Evolutionary conservation across 306 rosid species (phyloP), one percentile per base, ranked within the genome.

Genomic region (Vigna angularis): DNA sequence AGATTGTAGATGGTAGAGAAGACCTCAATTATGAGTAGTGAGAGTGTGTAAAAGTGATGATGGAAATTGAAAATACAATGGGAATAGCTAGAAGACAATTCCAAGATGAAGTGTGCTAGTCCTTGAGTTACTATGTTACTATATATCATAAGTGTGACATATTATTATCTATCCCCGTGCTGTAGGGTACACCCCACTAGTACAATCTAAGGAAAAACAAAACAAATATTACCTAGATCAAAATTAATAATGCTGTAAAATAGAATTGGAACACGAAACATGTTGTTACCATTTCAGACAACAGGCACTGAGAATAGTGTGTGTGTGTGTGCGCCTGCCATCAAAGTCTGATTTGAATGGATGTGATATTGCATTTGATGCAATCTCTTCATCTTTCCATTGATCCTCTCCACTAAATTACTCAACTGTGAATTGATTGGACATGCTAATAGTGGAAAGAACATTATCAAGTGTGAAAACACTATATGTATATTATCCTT

Each of bases 351-450:
- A 79, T 65, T 62, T 82, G 53, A 74, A 74, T 74, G 74, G 47
- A 47, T 75, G 34, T 73, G 74, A 82, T 65, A 34, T 42, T 62
- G 57, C 50, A 74, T 78, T 81, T 53, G 76, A 85, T 74, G 81
- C 55, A 55, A 70, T 56, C 14, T 82, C 66, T 50, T 51, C 16
- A 64, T 82, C 58, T 82, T 85, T 85, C 70, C 61, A 51, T 66
- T 70, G 74, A 85, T 85, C 79, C 74, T 66, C 74, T 66, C 80
- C 84, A 50, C 84, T 79, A 50, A 83, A 71, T 49, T 47, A 78
- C 28, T 75, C 32, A 34, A 71, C 9, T 75, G 13, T 80, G 65
- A 70, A 56, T 76, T 84, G 82, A 80, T 80, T 71, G 64, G 82
- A 80, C 82, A 75, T 71, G 76, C 28, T 70, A 85, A 74, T 63